Evolutionary conservation across 331 rosid species (phyloP).

Genomic region (Quercus phellos): DNA sequence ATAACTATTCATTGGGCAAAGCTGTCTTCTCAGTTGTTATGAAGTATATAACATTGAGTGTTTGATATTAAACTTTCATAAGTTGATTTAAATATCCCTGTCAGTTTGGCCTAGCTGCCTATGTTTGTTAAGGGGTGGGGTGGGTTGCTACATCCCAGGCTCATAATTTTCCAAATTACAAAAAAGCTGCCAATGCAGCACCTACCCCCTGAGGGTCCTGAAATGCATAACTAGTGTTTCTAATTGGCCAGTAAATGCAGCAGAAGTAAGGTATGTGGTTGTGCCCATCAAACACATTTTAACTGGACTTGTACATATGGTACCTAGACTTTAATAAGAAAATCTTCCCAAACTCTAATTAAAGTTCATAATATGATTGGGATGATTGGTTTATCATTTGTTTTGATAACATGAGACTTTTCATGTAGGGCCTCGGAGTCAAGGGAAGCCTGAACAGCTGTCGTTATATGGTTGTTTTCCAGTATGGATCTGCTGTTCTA

Average conservation of each 20-base stretch:
- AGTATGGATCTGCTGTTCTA: conserved; percentile 90
- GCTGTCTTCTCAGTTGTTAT: background rate
- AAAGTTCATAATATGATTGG: background rate
- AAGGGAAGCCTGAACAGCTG: conserved; percentile 37
- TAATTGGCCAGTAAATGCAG: background rate
- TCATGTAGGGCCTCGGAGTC: conserved; percentile 46
- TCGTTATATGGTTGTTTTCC: conserved; percentile 77
- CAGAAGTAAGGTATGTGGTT: background rate
- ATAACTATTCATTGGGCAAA: background rate
- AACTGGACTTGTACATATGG: background rate
- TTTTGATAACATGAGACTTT: conserved; percentile 18
- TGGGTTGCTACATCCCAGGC: background rate
- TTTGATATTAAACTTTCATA: background rate
- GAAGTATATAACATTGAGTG: background rate
- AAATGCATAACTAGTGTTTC: too few relatives aligned
- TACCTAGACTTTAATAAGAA: background rate
- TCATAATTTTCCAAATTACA: background rate
- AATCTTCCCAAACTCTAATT: background rate
- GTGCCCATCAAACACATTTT: background rate
- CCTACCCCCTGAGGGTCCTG: too few relatives aligned
- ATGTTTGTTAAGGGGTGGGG: background rate
- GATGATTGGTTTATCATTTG: background rate
- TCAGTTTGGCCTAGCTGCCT: background rate
- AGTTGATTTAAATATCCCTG: background rate
- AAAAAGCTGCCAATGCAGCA: background rate